Percentiles rank a stretch among this genome's conserved stretches.
Conservation (phyloP, 768 basidiomycete species). For the Phylloporus sp. region DNA sequence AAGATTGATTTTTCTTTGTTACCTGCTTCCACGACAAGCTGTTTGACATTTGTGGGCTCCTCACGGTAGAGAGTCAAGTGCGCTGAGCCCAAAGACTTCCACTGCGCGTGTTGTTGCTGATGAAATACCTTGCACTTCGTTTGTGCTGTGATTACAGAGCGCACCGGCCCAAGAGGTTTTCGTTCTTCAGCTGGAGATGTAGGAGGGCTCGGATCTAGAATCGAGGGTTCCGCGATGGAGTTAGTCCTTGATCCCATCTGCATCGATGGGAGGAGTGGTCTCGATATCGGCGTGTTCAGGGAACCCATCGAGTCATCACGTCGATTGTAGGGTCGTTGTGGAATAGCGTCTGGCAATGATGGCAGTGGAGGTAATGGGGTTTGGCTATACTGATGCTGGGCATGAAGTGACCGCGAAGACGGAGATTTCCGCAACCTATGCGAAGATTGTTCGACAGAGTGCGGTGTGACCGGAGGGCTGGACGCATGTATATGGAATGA, state of each 20-base stretch:
- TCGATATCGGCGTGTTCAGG: conserved; percentile 38
- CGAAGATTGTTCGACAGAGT: conserved; percentile 45
- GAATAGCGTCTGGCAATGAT: conserved; percentile 32
- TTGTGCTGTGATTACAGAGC: conserved; percentile 75
- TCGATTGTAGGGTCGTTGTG: conserved; percentile 23
- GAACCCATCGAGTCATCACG: conserved; percentile 18
- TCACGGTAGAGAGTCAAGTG: conserved; percentile 84
- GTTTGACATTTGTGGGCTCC: conserved; percentile 85
- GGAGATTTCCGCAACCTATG: conserved; percentile 45
- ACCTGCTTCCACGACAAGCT: conserved; percentile 91
- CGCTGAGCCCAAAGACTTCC: conserved; percentile 92
- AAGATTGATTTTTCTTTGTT: conserved; percentile 70
- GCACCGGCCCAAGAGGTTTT: conserved; percentile 59
- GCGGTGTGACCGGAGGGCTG: conserved; percentile 15
- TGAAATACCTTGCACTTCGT: conserved; percentile 99
- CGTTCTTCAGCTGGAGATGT: conserved; percentile 68
- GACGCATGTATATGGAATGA: conserved; percentile 8
- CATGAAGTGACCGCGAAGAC: conserved; percentile 57
- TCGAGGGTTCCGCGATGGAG: conserved; percentile 50
- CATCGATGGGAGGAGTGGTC: conserved; percentile 61
- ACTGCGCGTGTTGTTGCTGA: conserved; percentile 93
- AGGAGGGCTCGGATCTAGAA: conserved; percentile 78
- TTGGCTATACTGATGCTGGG: conserved; percentile 45
- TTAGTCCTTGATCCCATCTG: conserved; percentile 49
- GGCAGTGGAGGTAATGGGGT: conserved; percentile 37